Base-by-base conservation (phyloP, 305 asterid species). In the Andrographis paniculata region DNA sequence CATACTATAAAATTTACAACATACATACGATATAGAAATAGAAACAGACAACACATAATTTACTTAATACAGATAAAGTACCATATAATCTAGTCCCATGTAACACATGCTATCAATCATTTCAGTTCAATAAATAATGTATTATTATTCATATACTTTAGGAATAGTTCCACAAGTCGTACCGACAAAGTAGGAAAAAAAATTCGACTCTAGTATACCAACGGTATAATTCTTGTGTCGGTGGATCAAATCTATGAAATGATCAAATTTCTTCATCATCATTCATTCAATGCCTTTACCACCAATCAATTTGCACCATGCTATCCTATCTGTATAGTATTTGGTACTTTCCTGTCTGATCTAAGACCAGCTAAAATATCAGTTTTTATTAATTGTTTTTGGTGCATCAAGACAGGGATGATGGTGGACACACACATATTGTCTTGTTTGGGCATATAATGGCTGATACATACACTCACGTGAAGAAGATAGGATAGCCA, bases 401-500 rank as follows among this genome's bases (percentile, higher is more conserved):
- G 0, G 8, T 2, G 8, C 13, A 33, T 41, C 33, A 38, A 52
- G 59, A 16, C 64, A 58, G 28, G 54, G 45, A 40, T 35, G 42
- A 57, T 46, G 31, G 24, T 62, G 51, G 55, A 58, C 50, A 57
- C 42, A 48, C 52, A 54, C 44, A 48, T 51, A 56, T 41, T 46
- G 28, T 39, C 57, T 42, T 64, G 31, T 55, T 47, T 39, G 20
- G 41, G 49, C 43, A 68, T 47, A 63, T 64, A 62, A 72, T 58
- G 62, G 71, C 58, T 38, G 69, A 4, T 6, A 11, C 11, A 62
- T 63, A 68, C 54, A 53, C 31, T 60, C 84, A 79, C 64, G 58
- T 65, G 82, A 69, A 61, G 62, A 48, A 14, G 67, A 61, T 51
- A 55, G 48, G 37, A 48, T 52, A 20, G 7, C 40, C 20, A 37